Conservation (phyloP, 2,329 filamentous ascomycete genomes). For the Alternaria viburni region DNA sequence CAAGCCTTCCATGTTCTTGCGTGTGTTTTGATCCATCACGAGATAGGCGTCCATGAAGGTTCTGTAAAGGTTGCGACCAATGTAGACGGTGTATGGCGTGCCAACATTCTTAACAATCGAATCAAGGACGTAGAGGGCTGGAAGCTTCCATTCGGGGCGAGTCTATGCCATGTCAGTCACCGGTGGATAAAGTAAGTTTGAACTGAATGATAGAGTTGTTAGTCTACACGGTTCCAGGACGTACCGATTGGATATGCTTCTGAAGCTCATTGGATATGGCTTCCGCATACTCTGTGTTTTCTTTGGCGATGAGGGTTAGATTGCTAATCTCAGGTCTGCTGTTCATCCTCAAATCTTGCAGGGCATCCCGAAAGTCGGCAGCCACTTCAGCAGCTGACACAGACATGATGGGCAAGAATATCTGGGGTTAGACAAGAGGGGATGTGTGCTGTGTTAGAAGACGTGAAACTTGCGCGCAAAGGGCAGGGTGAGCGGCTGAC, state of each 20-base stretch:
- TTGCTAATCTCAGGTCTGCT: constrained; percentile 96
- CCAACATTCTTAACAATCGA: constrained; percentile 99
- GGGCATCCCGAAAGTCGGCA: constrained; percentile 89
- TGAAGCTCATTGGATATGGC: constrained; percentile 90
- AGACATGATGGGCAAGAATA: constrained; percentile 63
- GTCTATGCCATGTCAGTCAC: constrained; percentile 65
- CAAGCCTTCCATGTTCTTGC: constrained; percentile 95
- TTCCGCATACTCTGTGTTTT: constrained; percentile 94
- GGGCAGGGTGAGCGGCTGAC: constrained; percentile 28
- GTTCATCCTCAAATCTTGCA: constrained; percentile 90
- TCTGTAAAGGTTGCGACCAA: constrained; percentile 87
- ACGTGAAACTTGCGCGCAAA: constrained; percentile 23
- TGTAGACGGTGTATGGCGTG: constrained; percentile 94
- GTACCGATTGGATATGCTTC: constrained; percentile 93
- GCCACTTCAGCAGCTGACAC: constrained; percentile 82
- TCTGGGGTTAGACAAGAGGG: constrained; percentile 32
- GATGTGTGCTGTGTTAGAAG: constrained; percentile 13
- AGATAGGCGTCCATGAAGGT: constrained; percentile 98
- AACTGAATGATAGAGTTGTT: not conserved
- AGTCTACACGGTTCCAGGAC: constrained; percentile 47
- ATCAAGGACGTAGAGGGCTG: constrained; percentile 96
- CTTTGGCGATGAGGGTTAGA: constrained; percentile 94
- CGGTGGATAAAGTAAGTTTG: not conserved
- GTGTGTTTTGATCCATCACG: constrained; percentile 80
- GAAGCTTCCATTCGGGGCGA: constrained; percentile 85